phyloP scores from a whole-genome alignment of 345 rosid species.

The Gossypium herbaceum region DNA sequence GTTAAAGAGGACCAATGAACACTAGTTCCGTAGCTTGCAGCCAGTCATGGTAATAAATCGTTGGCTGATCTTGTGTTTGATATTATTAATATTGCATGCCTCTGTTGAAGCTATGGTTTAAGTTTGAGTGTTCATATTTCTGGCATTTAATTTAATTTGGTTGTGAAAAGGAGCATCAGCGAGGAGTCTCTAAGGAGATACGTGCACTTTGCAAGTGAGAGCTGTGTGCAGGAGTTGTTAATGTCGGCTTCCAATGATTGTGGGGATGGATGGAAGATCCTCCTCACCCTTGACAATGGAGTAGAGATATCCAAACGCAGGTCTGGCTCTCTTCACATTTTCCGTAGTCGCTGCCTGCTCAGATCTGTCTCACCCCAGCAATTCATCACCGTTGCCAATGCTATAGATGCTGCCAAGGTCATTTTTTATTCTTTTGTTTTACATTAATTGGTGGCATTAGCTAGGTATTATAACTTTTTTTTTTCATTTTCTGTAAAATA shows the following conservation, averaged over 20 bases:
- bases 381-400: conserved; percentile 70
- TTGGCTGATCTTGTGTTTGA: background rate
- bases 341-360: conserved; percentile 69
- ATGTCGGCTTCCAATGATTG: conserved; percentile 51
- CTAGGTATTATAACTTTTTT: background rate
- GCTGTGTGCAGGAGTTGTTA: conserved; percentile 65
- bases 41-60: conserved; percentile 38
- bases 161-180: conserved; percentile 55
- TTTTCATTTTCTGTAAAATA: too few relatives aligned
- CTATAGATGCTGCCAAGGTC: conserved; percentile 79
- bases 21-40: conserved; percentile 31
- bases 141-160: background rate
- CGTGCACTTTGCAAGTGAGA: conserved; percentile 75
- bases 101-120: too few relatives aligned
- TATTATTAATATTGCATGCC: too few relatives aligned
- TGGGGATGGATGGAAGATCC: conserved; percentile 60
- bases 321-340: conserved; percentile 54
- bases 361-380: conserved; percentile 65
- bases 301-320: conserved; percentile 70
- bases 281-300: conserved; percentile 39
- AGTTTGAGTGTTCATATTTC: too few relatives aligned
- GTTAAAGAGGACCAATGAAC: conserved; percentile 25
- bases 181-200: conserved; percentile 73
- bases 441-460: background rate
- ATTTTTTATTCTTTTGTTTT: background rate